phyloP scores from a whole-genome alignment of 106 monocot genomes.

The Alisma plantagoaquatica region DNA sequence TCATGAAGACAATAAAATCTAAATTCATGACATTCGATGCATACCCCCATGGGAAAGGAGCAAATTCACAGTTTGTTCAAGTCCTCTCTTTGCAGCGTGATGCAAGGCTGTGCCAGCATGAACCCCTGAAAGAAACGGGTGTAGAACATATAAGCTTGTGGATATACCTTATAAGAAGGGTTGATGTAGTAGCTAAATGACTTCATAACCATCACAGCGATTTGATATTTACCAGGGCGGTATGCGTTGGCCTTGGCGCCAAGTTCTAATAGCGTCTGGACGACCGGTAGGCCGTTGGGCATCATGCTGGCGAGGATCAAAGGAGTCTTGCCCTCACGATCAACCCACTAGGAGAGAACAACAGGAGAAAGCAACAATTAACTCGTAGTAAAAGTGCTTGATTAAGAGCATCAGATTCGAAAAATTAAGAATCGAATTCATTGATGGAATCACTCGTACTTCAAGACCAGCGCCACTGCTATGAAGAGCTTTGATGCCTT shows the following conservation, averaged over 20 bases:
- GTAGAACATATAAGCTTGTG: too few species aligned
- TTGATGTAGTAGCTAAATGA: too few species aligned
- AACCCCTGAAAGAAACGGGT: conserved; percentile 26
- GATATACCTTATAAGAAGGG: too few species aligned
- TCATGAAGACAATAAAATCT: too few species aligned
- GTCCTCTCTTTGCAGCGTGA: conserved; percentile 85
- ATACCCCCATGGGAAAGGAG: conserved; percentile 82
- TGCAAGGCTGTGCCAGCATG: conserved; percentile 78
- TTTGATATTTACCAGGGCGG: conserved; percentile 83
- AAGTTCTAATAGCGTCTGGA: conserved; percentile 52
- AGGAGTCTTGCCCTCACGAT: conserved; percentile 84
- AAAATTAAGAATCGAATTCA: too few species aligned
- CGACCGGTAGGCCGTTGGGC: conserved; percentile 51
- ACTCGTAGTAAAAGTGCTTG: too few species aligned
- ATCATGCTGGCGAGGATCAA: conserved; percentile 71
- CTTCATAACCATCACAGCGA: too few species aligned
- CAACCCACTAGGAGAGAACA: conserved; percentile 52
- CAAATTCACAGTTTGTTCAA: conserved; percentile 53
- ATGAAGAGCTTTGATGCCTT: conserved; percentile 52
- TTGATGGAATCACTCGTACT: conserved; percentile 17
- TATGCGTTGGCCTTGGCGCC: conserved; percentile 95
- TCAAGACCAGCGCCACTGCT: conserved; percentile 73
- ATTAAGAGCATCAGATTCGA: too few species aligned
- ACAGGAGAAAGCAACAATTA: not conserved
- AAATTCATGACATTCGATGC: too few species aligned